Conservation (phyloP, 176 grass and related monocot genomes). For the Dendrocalamus sinicus region DNA sequence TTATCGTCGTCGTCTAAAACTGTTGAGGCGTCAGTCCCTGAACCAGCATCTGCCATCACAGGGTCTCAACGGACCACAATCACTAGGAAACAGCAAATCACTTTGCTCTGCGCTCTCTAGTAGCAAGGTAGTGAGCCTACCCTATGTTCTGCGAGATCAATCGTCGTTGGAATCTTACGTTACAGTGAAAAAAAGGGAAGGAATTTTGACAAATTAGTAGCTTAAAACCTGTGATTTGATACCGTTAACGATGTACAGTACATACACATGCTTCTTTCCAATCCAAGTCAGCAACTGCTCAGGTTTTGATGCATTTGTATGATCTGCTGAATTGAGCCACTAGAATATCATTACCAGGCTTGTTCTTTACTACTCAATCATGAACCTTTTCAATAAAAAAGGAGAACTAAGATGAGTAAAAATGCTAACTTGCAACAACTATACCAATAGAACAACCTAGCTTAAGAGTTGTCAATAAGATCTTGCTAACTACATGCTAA, state of each 20-base stretch:
- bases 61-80: slow-evolving; percentile 23
- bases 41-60: slow-evolving; percentile 75
- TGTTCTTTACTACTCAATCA: neutral
- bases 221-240: neutral
- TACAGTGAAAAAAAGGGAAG: neutral
- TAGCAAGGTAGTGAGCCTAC: neutral
- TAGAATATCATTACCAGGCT: neutral
- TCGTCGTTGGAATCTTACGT: neutral
- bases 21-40: slow-evolving; percentile 71
- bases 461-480: neutral
- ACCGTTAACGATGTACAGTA: neutral
- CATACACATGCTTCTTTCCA: slow-evolving; percentile 10
- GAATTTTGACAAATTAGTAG: neutral
- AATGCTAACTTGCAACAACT: neutral
- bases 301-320: slow-evolving; percentile 6
- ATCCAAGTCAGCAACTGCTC: neutral
- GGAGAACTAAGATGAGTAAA: neutral
- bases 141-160: neutral
- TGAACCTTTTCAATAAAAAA: neutral
- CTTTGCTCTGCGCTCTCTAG: slow-evolving; percentile 42
- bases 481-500: neutral
- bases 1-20: slow-evolving; percentile 68
- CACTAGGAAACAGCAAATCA: slow-evolving; percentile 45
- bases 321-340: slow-evolving; percentile 2
- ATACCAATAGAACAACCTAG: neutral